These are phyloP conservation scores for Phytophthora ramorum DNA, from an alignment of 352 stramenopile species.

Conservation along the genomic window DNA sequence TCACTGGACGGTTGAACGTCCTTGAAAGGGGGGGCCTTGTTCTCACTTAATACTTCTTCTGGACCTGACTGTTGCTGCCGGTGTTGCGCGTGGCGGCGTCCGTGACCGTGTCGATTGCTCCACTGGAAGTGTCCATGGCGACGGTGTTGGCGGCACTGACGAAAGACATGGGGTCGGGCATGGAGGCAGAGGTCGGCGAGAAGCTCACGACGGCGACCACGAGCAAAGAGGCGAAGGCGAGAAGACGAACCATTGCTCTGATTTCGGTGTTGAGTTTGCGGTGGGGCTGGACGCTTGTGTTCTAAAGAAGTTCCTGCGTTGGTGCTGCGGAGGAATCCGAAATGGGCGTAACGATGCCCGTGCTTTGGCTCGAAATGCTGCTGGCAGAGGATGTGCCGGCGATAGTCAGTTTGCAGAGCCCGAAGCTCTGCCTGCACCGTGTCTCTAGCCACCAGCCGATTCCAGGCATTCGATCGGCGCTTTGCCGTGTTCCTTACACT, in stretches of 20 bases:
- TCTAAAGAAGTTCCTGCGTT: slow-evolving; percentile 5
- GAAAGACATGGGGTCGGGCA: slow-evolving; percentile 32
- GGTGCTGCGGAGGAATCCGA: slow-evolving; percentile 10
- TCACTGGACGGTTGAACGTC: background rate
- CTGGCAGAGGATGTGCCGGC: slow-evolving; percentile 7
- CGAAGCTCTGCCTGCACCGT: slow-evolving; percentile 12
- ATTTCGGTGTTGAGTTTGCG: background rate
- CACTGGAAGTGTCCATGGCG: slow-evolving; percentile 29
- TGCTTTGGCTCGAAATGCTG: slow-evolving; percentile 5
- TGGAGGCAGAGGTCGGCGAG: slow-evolving; percentile 3
- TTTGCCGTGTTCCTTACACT: slow-evolving; percentile 3
- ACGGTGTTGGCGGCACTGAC: slow-evolving; percentile 21
- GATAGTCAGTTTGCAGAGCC: slow-evolving; percentile 27
- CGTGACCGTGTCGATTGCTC: slow-evolving; percentile 14
- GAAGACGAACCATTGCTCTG: slow-evolving; percentile 24
- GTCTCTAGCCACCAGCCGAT: slow-evolving; percentile 24
- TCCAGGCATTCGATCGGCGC: slow-evolving; percentile 13
- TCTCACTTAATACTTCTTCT: slow-evolving; percentile 17
- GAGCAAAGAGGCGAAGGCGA: slow-evolving; percentile 28
- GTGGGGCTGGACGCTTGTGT: slow-evolving; percentile 3
- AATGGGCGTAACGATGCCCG: slow-evolving; percentile 5
- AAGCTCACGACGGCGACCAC: slow-evolving; percentile 25
- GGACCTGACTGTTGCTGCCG: slow-evolving; percentile 10
- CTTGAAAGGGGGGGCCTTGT: background rate
- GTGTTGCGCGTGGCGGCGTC: slow-evolving; percentile 31